Evolutionary conservation across 768 basidiomycete genomes (phyloP).

Genomic region (Glaciozyma antarctica): DNA sequence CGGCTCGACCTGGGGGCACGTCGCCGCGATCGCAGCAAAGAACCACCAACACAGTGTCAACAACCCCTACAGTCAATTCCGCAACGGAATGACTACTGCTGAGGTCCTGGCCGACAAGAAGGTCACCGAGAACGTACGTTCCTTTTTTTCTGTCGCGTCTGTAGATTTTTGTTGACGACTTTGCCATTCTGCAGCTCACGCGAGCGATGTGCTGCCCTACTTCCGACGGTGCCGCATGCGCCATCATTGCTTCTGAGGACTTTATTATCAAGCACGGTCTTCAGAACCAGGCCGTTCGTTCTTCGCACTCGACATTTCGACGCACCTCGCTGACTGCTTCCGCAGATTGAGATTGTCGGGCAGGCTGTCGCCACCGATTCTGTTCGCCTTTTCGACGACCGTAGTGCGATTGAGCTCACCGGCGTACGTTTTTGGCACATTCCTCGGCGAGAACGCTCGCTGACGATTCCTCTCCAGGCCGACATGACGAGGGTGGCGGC

Average conservation of each 20-base stretch:
- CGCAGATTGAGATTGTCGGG: constrained; percentile 59
- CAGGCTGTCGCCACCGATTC: constrained; percentile 58
- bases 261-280: constrained; percentile 63
- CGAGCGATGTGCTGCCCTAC: constrained; percentile 70
- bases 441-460: too few species aligned
- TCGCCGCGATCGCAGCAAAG: constrained; percentile 67
- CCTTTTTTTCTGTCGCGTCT: not conserved
- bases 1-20: constrained; percentile 56
- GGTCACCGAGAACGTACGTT: constrained; percentile 20
- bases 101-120: constrained; percentile 25
- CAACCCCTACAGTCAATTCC: constrained; percentile 80
- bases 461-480: not conserved
- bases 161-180: not conserved
- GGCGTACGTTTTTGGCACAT: constrained; percentile 41
- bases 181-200: constrained; percentile 2
- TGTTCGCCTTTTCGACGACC: constrained; percentile 54
- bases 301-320: too few species aligned
- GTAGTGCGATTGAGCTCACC: constrained; percentile 68
- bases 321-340: too few species aligned
- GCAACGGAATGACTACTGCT: constrained; percentile 60
- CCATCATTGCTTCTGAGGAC: constrained; percentile 65
- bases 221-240: constrained; percentile 49
- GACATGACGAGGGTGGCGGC: constrained; percentile 61
- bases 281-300: constrained; percentile 59
- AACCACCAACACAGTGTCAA: constrained; percentile 72